Base-by-base conservation (phyloP, 1,139 yeast genomes). In the Pichiaceae sp. region DNA sequence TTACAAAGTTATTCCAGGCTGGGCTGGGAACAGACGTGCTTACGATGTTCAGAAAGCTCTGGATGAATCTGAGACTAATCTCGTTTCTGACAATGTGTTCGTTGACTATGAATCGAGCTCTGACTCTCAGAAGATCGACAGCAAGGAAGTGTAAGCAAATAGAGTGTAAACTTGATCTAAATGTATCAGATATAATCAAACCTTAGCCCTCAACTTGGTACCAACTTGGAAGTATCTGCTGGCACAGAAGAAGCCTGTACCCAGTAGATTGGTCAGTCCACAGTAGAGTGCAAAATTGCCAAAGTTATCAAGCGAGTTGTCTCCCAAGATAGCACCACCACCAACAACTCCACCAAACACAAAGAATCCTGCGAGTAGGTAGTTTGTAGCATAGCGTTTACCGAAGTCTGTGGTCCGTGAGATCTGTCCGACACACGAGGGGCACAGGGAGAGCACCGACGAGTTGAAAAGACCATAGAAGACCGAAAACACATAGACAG, bases 391-490 rank as follows among this genome's bases (percentile, higher is more conserved):
- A 41, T 64, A 67, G 23, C 68, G 49, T 30, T 58, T 57, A 3
- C 72, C 75, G 46, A 68, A 68, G 40, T 68, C 68, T 69, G 57
- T 53, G 2, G 70, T 65, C 21, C 59, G 57, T n/a, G 69, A 63
- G 14, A 70, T 63, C 32, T 65, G 66, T 6, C 68, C 64, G 31
- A 62, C 52, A 45, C 73, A 68, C 14, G 59, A 50, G 4, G 70
- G 65, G 15, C 58, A 53, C 42, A 71, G 42, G 24, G 75, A 61
- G 33, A 72, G 57, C 3, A 67, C 62, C 1, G 74, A 62, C 7
- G 75, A 70, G 25, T 68, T 59, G 54, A 68, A 69, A 47, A 74
- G 67, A 0, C 84, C 84, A 42, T 73, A 72, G 17, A 74, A 42
- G 2, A 63, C 64, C 0, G 74, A 60, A 56, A 71, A 75, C 2